Percentiles rank a stretch among this genome's conserved stretches.
Evolutionary conservation across 805 yeast genomes (phyloP).

Genomic region (Yamadazyma nakazawae): DNA sequence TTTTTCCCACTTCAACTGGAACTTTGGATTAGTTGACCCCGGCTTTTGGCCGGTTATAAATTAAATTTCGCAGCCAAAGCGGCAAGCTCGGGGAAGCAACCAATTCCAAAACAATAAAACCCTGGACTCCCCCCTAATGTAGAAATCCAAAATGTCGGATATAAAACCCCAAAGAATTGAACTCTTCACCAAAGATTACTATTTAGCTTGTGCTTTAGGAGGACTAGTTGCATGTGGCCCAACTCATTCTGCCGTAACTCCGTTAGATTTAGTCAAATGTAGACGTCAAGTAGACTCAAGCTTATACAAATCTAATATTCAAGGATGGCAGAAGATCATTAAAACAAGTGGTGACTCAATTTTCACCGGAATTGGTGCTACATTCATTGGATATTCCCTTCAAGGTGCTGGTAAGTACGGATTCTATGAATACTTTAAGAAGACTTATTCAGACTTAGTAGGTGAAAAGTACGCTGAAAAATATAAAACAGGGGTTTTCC

Average conservation of each 20-base stretch:
- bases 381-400: constrained; percentile 85
- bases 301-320: constrained; percentile 70
- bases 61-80: constrained; percentile 7
- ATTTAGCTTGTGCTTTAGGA: constrained; percentile 70
- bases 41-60: not conserved
- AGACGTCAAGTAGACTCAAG: constrained; percentile 81
- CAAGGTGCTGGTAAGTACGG: constrained; percentile 99
- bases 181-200: constrained; percentile 61
- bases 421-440: constrained; percentile 86
- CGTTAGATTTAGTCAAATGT: constrained; percentile 90
- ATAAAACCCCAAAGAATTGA: constrained; percentile 29
- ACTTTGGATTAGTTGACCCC: not conserved
- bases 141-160: constrained; percentile 2
- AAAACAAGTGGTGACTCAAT: constrained; percentile 76
- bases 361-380: constrained; percentile 89
- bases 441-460: constrained; percentile 62
- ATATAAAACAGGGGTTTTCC: constrained; percentile 69
- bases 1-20: not conserved
- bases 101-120: not conserved
- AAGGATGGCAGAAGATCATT: constrained; percentile 78
- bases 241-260: constrained; percentile 90
- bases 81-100: constrained; percentile 4
- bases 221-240: constrained; percentile 94
- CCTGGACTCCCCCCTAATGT: not conserved
- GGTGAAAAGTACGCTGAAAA: constrained; percentile 61